These are phyloP conservation scores for Penicillium occitanis DNA, from an alignment of 2,329 filamentous ascomycete species.

Conservation along the genomic window DNA sequence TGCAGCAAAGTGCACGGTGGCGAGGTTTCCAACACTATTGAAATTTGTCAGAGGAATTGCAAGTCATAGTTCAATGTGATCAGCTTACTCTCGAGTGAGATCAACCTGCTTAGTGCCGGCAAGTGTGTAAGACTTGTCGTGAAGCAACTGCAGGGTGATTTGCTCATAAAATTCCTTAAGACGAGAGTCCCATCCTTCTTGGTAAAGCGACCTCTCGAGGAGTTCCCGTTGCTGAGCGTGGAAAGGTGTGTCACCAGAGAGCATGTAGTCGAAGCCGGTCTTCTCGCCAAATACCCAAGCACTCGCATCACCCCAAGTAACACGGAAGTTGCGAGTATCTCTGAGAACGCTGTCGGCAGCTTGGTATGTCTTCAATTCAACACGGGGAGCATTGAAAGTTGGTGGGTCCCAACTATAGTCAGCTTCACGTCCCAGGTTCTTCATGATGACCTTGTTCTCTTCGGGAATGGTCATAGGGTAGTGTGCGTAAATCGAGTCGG, in stretches of 20 bases:
- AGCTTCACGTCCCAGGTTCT: slow-evolving; percentile 63
- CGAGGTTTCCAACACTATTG: slow-evolving; percentile 51
- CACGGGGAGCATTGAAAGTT: slow-evolving; percentile 47
- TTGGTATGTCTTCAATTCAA: slow-evolving; percentile 61
- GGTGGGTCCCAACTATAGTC: slow-evolving; percentile 71
- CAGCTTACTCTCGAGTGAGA: slow-evolving; percentile 57
- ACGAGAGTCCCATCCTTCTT: slow-evolving; percentile 60
- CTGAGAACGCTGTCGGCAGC: slow-evolving; percentile 63
- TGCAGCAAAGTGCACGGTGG: slow-evolving; percentile 57
- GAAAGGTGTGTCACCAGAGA: slow-evolving; percentile 53
- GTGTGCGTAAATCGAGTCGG: slow-evolving; percentile 77
- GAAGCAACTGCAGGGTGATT: slow-evolving; percentile 61
- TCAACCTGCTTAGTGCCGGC: slow-evolving; percentile 66
- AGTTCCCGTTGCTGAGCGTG: slow-evolving; percentile 54
- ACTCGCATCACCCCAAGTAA: slow-evolving; percentile 64
- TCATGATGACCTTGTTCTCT: slow-evolving; percentile 71
- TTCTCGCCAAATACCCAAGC: slow-evolving; percentile 60
- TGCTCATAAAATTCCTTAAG: slow-evolving; percentile 67
- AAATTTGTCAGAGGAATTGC: not conserved
- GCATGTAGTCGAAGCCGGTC: slow-evolving; percentile 57
- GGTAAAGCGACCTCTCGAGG: slow-evolving; percentile 60
- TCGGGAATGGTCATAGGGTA: slow-evolving; percentile 69
- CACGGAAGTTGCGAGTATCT: slow-evolving; percentile 61
- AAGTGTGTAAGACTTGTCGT: slow-evolving; percentile 65
- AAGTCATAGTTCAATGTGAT: not conserved